Conservation (phyloP, 2,329 filamentous ascomycete species). For the Fusarium succisae region DNA sequence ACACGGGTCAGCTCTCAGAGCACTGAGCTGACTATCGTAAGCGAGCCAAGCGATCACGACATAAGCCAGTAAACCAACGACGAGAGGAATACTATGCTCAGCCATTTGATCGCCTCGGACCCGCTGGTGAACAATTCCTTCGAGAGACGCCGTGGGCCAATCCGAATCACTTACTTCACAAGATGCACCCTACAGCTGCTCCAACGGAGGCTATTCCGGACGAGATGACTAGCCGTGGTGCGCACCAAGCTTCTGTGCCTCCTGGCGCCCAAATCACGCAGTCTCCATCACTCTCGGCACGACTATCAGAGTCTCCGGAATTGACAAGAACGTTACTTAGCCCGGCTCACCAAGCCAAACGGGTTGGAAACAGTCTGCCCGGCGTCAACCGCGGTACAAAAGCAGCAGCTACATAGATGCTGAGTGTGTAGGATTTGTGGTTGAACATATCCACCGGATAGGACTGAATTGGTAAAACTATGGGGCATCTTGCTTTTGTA, state of each 20-base stretch:
- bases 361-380: slow-evolving; percentile 43
- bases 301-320: slow-evolving; percentile 56
- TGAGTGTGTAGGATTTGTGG: slow-evolving; percentile 2
- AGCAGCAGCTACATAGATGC: slow-evolving; percentile 45
- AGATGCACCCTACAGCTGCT: slow-evolving; percentile 52
- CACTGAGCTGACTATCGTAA: slow-evolving; percentile 39
- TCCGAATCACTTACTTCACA: slow-evolving; percentile 80
- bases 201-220: slow-evolving; percentile 20
- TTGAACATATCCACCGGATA: slow-evolving; percentile 23
- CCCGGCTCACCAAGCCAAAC: slow-evolving; percentile 47
- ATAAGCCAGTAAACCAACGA: slow-evolving; percentile 52
- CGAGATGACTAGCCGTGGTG: slow-evolving; percentile 30
- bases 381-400: slow-evolving; percentile 48
- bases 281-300: slow-evolving; percentile 42
- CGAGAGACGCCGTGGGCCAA: slow-evolving; percentile 94
- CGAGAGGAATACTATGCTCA: slow-evolving; percentile 60
- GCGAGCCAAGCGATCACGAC: slow-evolving; percentile 48
- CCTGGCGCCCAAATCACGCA: slow-evolving; percentile 34
- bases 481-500: slow-evolving; percentile 41
- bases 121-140: slow-evolving; percentile 85
- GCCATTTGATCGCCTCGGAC: slow-evolving; percentile 62
- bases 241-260: slow-evolving; percentile 26
- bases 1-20: slow-evolving; percentile 30
- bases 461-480: slow-evolving; percentile 36
- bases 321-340: slow-evolving; percentile 51